phyloP scores from a whole-genome alignment of 768 basidiomycete species.

The Hysterangium stoloniferum region DNA sequence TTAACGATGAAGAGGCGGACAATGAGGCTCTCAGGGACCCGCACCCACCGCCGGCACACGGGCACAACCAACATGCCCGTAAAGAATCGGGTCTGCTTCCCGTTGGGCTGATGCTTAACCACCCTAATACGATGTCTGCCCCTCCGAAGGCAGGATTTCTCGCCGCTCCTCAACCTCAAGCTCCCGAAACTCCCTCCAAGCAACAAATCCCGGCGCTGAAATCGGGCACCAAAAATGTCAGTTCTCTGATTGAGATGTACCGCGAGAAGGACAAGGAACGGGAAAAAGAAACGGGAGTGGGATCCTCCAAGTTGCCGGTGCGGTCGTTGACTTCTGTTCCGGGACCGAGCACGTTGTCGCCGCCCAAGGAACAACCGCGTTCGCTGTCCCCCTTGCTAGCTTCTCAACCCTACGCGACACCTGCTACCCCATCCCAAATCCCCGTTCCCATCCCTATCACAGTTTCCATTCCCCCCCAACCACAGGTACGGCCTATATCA shows the following conservation, averaged over 20 bases:
- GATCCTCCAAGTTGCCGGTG: slow-evolving; percentile 30
- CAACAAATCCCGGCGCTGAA: neutral
- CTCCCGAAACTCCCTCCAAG: neutral
- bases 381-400: too few species aligned
- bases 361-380: slow-evolving; percentile 20
- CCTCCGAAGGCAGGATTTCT: neutral
- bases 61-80: slow-evolving; percentile 3
- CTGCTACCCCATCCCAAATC: slow-evolving; percentile 19
- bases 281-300: slow-evolving; percentile 1
- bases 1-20: slow-evolving; percentile 17
- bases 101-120: neutral
- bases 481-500: slow-evolving; percentile 15
- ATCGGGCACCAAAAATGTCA: slow-evolving; percentile 5
- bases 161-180: neutral
- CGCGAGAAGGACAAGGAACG: slow-evolving; percentile 55
- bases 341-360: slow-evolving; percentile 16
- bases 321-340: slow-evolving; percentile 20
- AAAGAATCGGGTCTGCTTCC: slow-evolving; percentile 6
- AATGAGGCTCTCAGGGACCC: slow-evolving; percentile 39
- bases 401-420: slow-evolving; percentile 16
- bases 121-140: neutral
- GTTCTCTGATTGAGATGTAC: slow-evolving; percentile 75
- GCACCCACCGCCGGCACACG: slow-evolving; percentile 11
- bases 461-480: slow-evolving; percentile 16
- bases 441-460: too few species aligned